phyloP scores from a whole-genome alignment of 495 filamentous ascomycete species.

The Penicillium longicatenatum region DNA sequence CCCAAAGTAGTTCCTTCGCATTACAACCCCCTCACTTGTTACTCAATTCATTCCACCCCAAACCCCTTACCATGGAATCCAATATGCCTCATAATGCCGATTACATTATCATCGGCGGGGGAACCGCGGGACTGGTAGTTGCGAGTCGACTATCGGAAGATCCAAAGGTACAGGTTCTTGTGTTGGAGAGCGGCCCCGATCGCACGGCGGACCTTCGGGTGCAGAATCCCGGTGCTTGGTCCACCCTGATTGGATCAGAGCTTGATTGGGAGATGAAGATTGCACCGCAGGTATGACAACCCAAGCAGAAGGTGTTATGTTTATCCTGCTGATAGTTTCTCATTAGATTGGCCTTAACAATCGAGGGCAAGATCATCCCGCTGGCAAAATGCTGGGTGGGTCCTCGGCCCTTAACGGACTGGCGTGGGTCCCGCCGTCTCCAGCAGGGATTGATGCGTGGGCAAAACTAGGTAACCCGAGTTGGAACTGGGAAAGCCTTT shows the following conservation, averaged over 20 bases:
- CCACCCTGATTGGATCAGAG: slow-evolving; percentile 41
- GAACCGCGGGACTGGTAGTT: slow-evolving; percentile 50
- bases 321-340: too few species aligned
- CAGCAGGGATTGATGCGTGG: slow-evolving; percentile 55
- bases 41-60: too few species aligned
- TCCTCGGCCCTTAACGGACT: slow-evolving; percentile 35
- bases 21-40: too few species aligned
- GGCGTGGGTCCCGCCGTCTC: slow-evolving; percentile 33
- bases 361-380: slow-evolving; percentile 25
- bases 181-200: slow-evolving; percentile 57
- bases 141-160: slow-evolving; percentile 52
- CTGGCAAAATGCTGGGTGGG: slow-evolving; percentile 38
- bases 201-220: slow-evolving; percentile 42
- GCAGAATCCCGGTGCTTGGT: slow-evolving; percentile 42
- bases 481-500: slow-evolving; percentile 53
- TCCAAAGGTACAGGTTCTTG: slow-evolving; percentile 40
- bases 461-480: slow-evolving; percentile 51
- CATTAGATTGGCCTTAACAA: slow-evolving; percentile 26
- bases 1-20: too few species aligned
- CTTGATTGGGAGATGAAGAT: slow-evolving; percentile 59
- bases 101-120: slow-evolving; percentile 45
- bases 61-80: too few species aligned
- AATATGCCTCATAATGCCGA: slow-evolving; percentile 24
- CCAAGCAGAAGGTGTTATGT: too few species aligned
- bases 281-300: slow-evolving; percentile 51